Conservation (phyloP, 192 early-diverging fungal species). For the Entomortierella beljakovae region DNA sequence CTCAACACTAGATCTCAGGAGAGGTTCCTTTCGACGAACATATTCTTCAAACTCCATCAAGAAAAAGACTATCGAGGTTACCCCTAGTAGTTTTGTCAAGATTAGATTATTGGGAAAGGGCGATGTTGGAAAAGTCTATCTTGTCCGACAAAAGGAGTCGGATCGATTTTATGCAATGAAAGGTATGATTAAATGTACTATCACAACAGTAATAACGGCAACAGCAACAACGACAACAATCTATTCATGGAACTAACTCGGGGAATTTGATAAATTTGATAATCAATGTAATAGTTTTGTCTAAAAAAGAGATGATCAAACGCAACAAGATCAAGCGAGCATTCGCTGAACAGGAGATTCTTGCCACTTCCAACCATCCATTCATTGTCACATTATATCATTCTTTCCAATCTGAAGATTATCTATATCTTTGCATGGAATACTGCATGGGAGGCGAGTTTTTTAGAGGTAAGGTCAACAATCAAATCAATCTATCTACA, state of each 20-base stretch:
- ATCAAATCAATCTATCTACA: background rate
- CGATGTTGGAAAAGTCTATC: constrained; percentile 96
- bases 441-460: constrained; percentile 93
- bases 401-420: constrained; percentile 87
- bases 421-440: constrained; percentile 90
- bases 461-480: constrained; percentile 69
- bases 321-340: constrained; percentile 99
- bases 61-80: constrained; percentile 84
- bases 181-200: too few species aligned
- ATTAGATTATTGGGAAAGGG: constrained; percentile 95
- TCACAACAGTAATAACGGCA: background rate
- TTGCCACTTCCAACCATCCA: constrained; percentile 87
- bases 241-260: too few species aligned
- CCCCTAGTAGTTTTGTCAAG: constrained; percentile 89
- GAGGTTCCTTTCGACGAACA: constrained; percentile 73
- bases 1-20: constrained; percentile 44
- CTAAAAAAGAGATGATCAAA: constrained; percentile 97
- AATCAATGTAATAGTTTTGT: constrained; percentile 58
- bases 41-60: constrained; percentile 88
- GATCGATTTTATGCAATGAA: constrained; percentile 97
- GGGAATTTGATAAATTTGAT: too few species aligned
- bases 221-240: background rate
- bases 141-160: constrained; percentile 88
- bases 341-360: constrained; percentile 90
- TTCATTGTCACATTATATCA: constrained; percentile 92